Evolutionary conservation across 805 yeast species (phyloP), one percentile per base, ranked within the genome.

Genomic region (Saccharomycopsis malanga): DNA sequence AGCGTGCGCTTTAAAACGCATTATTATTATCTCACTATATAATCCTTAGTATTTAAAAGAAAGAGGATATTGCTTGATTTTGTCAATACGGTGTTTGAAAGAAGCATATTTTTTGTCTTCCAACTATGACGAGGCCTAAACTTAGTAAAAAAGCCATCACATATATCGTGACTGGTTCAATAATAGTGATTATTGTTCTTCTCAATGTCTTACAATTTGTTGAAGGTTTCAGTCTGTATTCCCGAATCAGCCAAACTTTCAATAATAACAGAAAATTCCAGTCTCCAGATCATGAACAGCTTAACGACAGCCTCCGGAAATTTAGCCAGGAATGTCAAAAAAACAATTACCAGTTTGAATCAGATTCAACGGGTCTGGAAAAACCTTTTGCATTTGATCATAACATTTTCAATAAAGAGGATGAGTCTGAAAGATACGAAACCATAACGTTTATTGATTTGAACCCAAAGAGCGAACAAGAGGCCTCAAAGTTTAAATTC

Each of bases 341-440:
- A 12, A 24, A 39, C 5, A 14, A 27, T 17, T 39, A 39, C 42
- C 6, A 32, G 36, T 32, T 32, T 32, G 36, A n/a, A 6, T 7
- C 36, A n/a, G n/a, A n/a, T n/a, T n/a, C n/a, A n/a, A n/a, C n/a
- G n/a, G n/a, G n/a, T n/a, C n/a, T n/a, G n/a, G n/a, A n/a, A n/a
- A n/a, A n/a, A n/a, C 30, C 30, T 12, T 39, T 23, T 15, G 6
- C 12, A 23, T 9, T 24, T 4, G 14, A 3, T 15, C 18, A 18
- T 7, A 22, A 22, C 14, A 10, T 21, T 7, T 32, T 34, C 41
- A 35, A 43, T 43, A 20, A 43, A 27, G 46, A 21, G 22, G 41
- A 34, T 27, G 42, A 21, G 10, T 22, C 23, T 9, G 22, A 34
- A 2, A 23, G 24, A 22, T 43, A 43, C 35, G 46, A 43, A 17